Evolutionary conservation across 345 rosid species (phyloP).

Genomic region (Ceriops tagal): DNA sequence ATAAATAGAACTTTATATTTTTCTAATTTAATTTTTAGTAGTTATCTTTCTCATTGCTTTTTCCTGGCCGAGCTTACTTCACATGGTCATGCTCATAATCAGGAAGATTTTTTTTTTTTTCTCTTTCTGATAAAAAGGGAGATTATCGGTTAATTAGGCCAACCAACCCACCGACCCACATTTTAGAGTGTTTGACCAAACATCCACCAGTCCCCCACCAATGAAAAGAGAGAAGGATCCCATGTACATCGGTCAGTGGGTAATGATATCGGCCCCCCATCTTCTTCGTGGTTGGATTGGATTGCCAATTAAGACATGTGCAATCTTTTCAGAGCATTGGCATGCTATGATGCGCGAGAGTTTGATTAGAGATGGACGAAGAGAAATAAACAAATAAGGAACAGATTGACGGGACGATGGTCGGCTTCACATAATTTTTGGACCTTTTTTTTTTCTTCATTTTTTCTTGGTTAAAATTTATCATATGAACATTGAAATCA

Average conservation of each 20-base stretch:
- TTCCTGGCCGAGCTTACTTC: background rate
- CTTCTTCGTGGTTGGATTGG: background rate
- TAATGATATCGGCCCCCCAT: background rate
- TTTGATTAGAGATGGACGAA: no score
- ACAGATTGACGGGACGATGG: no score
- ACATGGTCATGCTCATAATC: background rate
- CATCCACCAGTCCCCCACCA: conserved; percentile 1
- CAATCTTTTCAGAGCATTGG: background rate
- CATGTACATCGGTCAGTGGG: no score
- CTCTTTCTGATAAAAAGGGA: no score
- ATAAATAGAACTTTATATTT: background rate
- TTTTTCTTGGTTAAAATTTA: no score
- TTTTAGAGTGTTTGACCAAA: conserved; percentile 18
- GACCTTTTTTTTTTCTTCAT: no score
- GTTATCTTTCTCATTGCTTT: no score
- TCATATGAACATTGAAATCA: no score
- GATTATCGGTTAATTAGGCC: no score
- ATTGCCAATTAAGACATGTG: conserved; percentile 5
- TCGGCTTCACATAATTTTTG: no score
- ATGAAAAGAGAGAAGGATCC: background rate
- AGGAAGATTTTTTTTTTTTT: background rate
- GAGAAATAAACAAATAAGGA: no score
- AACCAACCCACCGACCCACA: background rate
- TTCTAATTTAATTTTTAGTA: background rate
- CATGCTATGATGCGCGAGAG: background rate